Evolutionary conservation across 73 alveolate species (phyloP).

Genomic region (Stentor coeruleus): DNA sequence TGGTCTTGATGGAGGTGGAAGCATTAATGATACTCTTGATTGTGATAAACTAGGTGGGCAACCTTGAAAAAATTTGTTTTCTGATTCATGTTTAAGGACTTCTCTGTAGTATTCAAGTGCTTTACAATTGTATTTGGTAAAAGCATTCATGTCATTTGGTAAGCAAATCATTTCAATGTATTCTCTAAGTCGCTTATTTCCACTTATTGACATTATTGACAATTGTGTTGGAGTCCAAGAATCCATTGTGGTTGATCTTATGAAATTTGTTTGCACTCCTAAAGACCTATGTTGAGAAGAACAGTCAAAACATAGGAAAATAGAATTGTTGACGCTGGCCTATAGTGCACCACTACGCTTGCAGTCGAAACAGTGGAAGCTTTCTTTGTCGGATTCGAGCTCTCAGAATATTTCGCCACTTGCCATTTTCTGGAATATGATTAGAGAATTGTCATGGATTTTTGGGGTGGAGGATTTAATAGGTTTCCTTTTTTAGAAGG

Average conservation of each 20-base stretch:
- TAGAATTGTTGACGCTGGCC: conserved; percentile 81
- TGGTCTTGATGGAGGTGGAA: not conserved
- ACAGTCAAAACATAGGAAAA: conserved; percentile 79
- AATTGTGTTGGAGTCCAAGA: conserved; percentile 86
- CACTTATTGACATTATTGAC: conserved; percentile 87
- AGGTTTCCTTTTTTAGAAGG: too few relatives aligned
- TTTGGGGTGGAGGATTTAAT: too few relatives aligned
- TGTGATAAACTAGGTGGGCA: not conserved
- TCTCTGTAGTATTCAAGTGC: conserved; percentile 80
- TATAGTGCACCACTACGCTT: conserved; percentile 56
- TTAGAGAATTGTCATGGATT: too few relatives aligned
- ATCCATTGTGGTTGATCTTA: conserved; percentile 86
- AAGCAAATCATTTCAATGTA: conserved; percentile 54
- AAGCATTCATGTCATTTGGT: conserved; percentile 18
- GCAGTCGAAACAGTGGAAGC: conserved; percentile 76
- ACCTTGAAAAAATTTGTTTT: not conserved
- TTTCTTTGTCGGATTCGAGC: conserved; percentile 44
- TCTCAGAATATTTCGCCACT: conserved; percentile 21
- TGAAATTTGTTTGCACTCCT: conserved; percentile 81
- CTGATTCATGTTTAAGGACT: conserved; percentile 30
- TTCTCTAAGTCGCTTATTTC: conserved; percentile 79
- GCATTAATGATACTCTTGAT: not conserved
- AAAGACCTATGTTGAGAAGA: conserved; percentile 77
- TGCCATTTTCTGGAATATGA: too few relatives aligned
- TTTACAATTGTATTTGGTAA: conserved; percentile 54